Evolutionary conservation across 768 basidiomycete genomes (phyloP), one percentile per base, ranked within the genome.

Genomic region (Lactarius akahatsu): DNA sequence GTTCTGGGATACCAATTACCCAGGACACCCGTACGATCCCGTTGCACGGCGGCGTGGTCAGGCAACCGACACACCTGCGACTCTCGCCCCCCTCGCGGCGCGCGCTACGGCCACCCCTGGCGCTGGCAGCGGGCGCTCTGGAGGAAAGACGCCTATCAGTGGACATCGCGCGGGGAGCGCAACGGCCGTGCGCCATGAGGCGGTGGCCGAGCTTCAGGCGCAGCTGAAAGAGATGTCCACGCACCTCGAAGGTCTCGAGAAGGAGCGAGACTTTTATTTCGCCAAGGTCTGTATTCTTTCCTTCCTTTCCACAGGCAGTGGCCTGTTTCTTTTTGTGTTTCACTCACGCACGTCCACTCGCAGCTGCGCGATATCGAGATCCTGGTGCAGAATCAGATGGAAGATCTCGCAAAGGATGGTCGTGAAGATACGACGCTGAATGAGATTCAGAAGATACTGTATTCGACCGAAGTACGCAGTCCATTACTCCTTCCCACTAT

Each of bases 191-290:
- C 82, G 88, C 11, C 86, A 82, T 70, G 91, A 91, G 70, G 83
- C 85, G 34, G 74, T 95, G 8, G 81, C 86, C 68, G 81, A 81
- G 50, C 78, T 96, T 63, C 91, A 90, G 69, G 77, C 79, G 0
- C 93, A 98, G 76, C 80, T 97, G 63, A 83, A 85, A 69, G 97
- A 98, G 69, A 82, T 97, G 80, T 85, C 86, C 41, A 76, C 80
- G 0, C 90, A 93, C 73, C 79, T 97, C 70, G 94, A 96, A 74
- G 92, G 92, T 1, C 80, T 98, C 45, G 95, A 98, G 82, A 98
- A 95, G 81, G 97, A 99, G 78, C 81, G 96, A 56, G 96, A 98
- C 76, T 98, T 99, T 77, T 99, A 99, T 78, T 99, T 98, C 77
- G 88, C 91, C 73, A 99, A 98, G 86, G 96, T 96, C 71, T 57